Conservation (phyloP, 2,329 filamentous ascomycete species). For the Fusarium sp. region DNA sequence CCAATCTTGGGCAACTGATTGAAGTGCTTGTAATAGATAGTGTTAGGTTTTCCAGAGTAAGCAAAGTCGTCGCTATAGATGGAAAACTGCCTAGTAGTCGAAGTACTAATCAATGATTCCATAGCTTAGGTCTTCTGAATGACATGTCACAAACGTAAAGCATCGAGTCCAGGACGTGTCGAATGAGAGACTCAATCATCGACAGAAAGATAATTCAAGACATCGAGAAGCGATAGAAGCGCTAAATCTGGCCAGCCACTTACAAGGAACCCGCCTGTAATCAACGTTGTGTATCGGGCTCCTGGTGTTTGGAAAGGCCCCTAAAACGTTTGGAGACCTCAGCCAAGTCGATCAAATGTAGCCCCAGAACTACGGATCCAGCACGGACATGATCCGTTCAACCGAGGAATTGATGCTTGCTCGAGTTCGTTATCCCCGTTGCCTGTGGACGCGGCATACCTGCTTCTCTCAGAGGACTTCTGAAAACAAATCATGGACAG, state of each 20-base stretch:
- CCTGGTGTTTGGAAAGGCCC: not conserved
- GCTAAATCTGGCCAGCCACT: conserved; percentile 9
- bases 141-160: not conserved
- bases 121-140: not conserved
- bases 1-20: not conserved
- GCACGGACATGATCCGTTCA: conserved; percentile 21
- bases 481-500: not conserved
- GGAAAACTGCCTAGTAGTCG: not conserved
- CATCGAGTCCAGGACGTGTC: not conserved
- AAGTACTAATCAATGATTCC: not conserved
- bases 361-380: conserved; percentile 15
- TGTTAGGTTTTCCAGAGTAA: not conserved
- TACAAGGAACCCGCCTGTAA: conserved; percentile 12
- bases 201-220: not conserved
- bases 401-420: conserved; percentile 1
- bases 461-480: not conserved
- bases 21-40: not conserved
- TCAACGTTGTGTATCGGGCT: conserved; percentile 11
- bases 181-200: not conserved
- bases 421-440: conserved; percentile 6
- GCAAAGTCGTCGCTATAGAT: not conserved
- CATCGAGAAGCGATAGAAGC: conserved; percentile 8
- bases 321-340: conserved; percentile 4
- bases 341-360: conserved; percentile 20
- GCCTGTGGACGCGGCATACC: conserved; percentile 14